Percentiles rank a stretch among this genome's conserved stretches.
phyloP scores from a whole-genome alignment of 2,329 filamentous ascomycete species.

The Pseudogymnoascus sp. region DNA sequence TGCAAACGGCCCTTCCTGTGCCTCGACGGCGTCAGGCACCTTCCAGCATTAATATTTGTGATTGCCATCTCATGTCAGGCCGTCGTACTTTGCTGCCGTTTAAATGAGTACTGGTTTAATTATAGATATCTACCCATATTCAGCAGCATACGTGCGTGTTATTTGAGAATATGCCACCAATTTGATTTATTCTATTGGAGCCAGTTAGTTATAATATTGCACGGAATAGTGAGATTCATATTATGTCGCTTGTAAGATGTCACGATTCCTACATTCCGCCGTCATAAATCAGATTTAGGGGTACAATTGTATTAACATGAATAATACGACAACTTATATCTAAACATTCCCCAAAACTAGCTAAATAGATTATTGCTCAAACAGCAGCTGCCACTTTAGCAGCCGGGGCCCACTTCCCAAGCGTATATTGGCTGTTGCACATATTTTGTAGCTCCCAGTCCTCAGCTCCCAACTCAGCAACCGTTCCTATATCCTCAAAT shows the following conservation, averaged over 20 bases:
- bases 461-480: constrained; percentile 45
- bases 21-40: too few relatives aligned
- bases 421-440: constrained; percentile 52
- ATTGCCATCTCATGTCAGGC: too few relatives aligned
- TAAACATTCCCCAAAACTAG: background rate
- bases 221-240: background rate
- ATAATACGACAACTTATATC: background rate
- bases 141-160: background rate
- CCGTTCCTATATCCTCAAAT: constrained; percentile 35
- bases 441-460: constrained; percentile 61
- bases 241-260: background rate
- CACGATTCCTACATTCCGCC: background rate
- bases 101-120: background rate
- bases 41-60: too few relatives aligned
- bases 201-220: background rate
- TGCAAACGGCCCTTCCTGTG: too few relatives aligned
- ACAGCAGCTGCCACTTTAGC: background rate
- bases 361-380: background rate
- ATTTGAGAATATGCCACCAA: background rate
- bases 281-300: background rate
- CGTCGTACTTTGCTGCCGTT: too few relatives aligned
- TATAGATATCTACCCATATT: background rate
- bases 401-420: constrained; percentile 34
- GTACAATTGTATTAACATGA: background rate
- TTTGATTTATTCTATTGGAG: background rate